Evolutionary conservation across 2,329 filamentous ascomycete genomes (phyloP).

Genomic region (Penicillium sp.): DNA sequence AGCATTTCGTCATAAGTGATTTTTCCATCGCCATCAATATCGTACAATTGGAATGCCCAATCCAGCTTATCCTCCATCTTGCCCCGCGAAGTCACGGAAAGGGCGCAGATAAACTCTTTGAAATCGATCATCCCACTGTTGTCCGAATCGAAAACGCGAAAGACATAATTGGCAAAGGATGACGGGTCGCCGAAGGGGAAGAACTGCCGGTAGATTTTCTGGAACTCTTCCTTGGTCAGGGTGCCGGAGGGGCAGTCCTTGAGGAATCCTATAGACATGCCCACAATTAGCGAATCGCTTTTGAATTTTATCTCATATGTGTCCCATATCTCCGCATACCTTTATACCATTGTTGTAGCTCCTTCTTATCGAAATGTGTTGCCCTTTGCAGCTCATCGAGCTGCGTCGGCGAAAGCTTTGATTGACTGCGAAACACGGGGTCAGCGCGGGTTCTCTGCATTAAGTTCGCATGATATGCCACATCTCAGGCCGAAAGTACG

Average conservation of each 20-base stretch:
- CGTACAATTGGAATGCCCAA: conserved; percentile 99
- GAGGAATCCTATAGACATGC: conserved; percentile 73
- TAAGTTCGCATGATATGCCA: background rate
- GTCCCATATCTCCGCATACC: conserved; percentile 56
- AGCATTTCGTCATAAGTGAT: conserved; percentile 99
- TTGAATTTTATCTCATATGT: background rate
- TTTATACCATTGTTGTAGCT: conserved; percentile 99
- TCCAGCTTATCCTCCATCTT: conserved; percentile 99
- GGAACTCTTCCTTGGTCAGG: conserved; percentile 97
- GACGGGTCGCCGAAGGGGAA: conserved; percentile 98
- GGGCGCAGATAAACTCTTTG: conserved; percentile 98
- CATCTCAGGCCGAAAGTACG: background rate
- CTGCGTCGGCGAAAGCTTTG: conserved; percentile 95
- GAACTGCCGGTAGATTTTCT: conserved; percentile 99
- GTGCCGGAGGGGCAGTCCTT: conserved; percentile 98
- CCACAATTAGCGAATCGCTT: conserved; percentile 16
- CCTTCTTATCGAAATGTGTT: conserved; percentile 99
- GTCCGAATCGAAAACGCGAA: conserved; percentile 98
- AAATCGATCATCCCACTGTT: conserved; percentile 98
- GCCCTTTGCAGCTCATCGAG: conserved; percentile 92
- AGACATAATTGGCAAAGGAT: conserved; percentile 97
- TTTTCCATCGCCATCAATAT: conserved; percentile 98
- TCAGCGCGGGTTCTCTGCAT: background rate
- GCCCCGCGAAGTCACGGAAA: conserved; percentile 93
- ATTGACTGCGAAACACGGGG: conserved; percentile 66